phyloP scores from a whole-genome alignment of 139 green algal species.

The Ettlia oleoabundans region DNA sequence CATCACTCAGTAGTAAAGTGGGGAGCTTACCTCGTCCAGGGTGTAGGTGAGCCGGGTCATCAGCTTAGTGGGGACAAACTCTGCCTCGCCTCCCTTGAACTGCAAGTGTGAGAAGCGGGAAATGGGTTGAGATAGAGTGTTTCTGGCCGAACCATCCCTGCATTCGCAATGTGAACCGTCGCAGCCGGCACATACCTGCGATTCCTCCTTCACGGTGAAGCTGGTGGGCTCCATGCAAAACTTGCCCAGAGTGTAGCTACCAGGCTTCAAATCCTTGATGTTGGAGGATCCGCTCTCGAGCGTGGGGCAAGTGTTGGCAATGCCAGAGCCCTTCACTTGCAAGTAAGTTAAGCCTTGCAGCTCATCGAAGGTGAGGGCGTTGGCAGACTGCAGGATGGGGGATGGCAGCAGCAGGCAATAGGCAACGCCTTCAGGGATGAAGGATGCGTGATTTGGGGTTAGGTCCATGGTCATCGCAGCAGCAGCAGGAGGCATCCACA shows the following conservation, averaged over 20 bases:
- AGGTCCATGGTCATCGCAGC: background rate
- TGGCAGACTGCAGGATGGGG: constrained; percentile 53
- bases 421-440: background rate
- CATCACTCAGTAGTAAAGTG: background rate
- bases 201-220: constrained; percentile 93
- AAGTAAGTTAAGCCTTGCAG: constrained; percentile 97
- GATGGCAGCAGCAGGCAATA: background rate
- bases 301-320: constrained; percentile 99
- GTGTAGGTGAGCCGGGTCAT: constrained; percentile 99
- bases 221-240: constrained; percentile 99
- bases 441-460: background rate
- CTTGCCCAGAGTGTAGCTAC: constrained; percentile 93
- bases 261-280: constrained; percentile 86
- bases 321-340: constrained; percentile 97
- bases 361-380: constrained; percentile 95
- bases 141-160: too few relatives aligned
- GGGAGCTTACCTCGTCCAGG: constrained; percentile 87
- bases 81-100: constrained; percentile 83
- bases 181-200: constrained; percentile 33
- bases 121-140: too few relatives aligned
- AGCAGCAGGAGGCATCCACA: too few relatives aligned
- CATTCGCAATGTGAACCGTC: background rate
- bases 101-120: background rate
- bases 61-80: constrained; percentile 99
- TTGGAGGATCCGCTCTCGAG: constrained; percentile 79